Evolutionary conservation across 2,329 filamentous ascomycete genomes (phyloP), one percentile per base, ranked within the genome.

Genomic region (Sclerotinia minor): DNA sequence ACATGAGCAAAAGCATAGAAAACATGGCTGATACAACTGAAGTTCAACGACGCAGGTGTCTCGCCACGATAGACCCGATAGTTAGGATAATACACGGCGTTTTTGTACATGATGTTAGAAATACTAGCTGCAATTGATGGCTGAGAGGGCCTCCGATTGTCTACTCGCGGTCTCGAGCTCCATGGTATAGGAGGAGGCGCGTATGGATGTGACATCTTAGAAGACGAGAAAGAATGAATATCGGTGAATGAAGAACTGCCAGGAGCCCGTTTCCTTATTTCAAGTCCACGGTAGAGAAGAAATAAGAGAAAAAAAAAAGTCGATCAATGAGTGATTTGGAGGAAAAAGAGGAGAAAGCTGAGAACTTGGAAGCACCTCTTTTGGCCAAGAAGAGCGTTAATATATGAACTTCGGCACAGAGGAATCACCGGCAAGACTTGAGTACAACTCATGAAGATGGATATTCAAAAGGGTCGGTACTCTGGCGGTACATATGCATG

Each of bases 61-160:
- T 92, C 87, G 71, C 89, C 85, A 67, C 84, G 83, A 79, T 93
- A 92, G 72, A 92, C 86, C 68, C 88, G 83, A 80, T 87, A 88
- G 79, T 92, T 94, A n/a, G 91, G 90, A 78, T 92, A 95, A 80
- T 94, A 95, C 24, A 92, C 89, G 29, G 89, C 91, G 78, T 95
- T 95, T 75, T 85, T 86, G 76, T 82, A 85, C 79, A 86, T 85
- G 69, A 87, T 81, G 69, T 78, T 80, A 24, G 70, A 71, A n/a
- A 74, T 72, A 52, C 71, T 76, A 19, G 75, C 73, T 58, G 74
- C 75, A 5, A 76, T 64, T 41, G 73, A 70, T 38, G 75, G 73
- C 32, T 75, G 72, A 57, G 75, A 77, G n/a, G 75, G 75, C 54
- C 75, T 69, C 65, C 75, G 72, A 59, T 41, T 61, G 45, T 70